Base-by-base conservation (phyloP, 345 rosid species). In the Eucalyptus microcorys region DNA sequence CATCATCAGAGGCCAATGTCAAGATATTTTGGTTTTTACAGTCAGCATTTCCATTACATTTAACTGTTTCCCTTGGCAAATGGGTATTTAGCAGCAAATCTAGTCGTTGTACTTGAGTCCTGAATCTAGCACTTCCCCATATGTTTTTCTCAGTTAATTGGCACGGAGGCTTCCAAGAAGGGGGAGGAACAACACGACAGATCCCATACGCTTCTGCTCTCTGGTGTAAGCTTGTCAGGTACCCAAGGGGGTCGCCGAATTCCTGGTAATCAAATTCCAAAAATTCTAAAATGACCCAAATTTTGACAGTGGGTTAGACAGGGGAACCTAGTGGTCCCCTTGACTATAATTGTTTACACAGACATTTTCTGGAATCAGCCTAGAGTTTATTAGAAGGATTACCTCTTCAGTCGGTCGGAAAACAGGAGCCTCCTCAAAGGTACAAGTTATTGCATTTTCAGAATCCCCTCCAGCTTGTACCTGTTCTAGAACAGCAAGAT, bases 121-220 rank as follows among this genome's bases (percentile, higher is more conserved):
- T 86, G 91, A 95, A 95, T 12, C 10, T 84, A 87, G 95, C 92
- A 79, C 32, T 88, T 90, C 91, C 93, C 98, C 98, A 94, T 80
- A 91, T 64, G 49, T 90, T 86, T 57, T 89, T 87, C 91, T 93
- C 94, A 90, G 91, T 88, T 27, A 96, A 64, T 88, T 88, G 90
- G 92, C 95, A 95, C 19, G 92, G 95, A 48, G 95, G 95, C 87
- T 96, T 79, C 99, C 98, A 96, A 84, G 97, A 93, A 87, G 93
- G 87, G 87, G 99, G 98, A 87, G 98, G 98, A 89, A 95, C 91
- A 87, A 96, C 93, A 83, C 96, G 95, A 90, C 99, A 95, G 68
- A 95, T 91, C 84, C 99, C 99, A 93, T 93, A 92, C 14, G 92
- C 90, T 90, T 94, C 95, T 40, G 94, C 95, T 91, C 45, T 89